Percentiles rank a stretch among this genome's conserved stretches.
Evolutionary conservation across 305 asterid species (phyloP).

Genomic region (Fraxinus dipetala): DNA sequence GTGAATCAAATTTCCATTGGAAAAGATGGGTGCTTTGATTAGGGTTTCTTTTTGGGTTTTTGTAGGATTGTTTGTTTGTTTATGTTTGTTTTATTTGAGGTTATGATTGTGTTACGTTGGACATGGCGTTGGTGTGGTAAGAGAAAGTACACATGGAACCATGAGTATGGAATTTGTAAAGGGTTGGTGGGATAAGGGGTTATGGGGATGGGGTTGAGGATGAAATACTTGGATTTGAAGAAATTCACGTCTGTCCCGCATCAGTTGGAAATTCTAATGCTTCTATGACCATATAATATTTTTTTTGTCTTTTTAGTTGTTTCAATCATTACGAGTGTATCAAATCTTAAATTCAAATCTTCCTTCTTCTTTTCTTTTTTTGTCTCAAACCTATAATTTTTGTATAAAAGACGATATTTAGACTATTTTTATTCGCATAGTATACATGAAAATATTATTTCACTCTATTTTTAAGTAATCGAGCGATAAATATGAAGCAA

Average conservation of each 20-base stretch:
- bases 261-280: neutral
- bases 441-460: too few species aligned
- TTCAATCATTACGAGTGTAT: neutral
- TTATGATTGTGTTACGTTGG: conserved; percentile 26
- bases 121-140: conserved; percentile 17
- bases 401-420: neutral
- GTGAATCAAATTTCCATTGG: conserved; percentile 15
- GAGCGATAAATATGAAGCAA: neutral
- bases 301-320: neutral
- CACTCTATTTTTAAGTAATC: neutral
- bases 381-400: neutral
- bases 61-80: conserved; percentile 18
- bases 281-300: neutral
- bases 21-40: conserved; percentile 26
- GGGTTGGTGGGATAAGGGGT: neutral
- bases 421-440: neutral
- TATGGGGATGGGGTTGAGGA: conserved; percentile 2
- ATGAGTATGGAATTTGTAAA: conserved; percentile 3
- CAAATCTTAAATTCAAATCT: neutral
- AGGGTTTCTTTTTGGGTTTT: conserved; percentile 31
- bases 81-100: conserved; percentile 26
- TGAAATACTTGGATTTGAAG: neutral
- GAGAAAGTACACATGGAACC: conserved; percentile 16
- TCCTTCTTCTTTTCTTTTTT: neutral
- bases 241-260: neutral